Evolutionary conservation across 1,139 yeast genomes (phyloP), one percentile per base, ranked within the genome.

Genomic region (Pichia terricola): DNA sequence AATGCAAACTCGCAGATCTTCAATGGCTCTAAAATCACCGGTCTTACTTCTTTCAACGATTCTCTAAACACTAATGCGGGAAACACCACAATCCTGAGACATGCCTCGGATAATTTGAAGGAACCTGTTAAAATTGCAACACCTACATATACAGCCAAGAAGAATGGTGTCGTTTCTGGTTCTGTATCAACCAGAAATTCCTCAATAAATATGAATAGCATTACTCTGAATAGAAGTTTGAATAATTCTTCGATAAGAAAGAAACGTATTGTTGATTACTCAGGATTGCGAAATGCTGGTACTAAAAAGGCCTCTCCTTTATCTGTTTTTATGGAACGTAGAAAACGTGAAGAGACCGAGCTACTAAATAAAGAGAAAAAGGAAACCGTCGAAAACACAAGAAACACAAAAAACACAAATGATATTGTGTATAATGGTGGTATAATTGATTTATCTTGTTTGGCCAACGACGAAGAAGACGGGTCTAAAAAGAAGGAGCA

Each of bases 211-310:
- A 37, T 34, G 11, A 42, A 43, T 26, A 34, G 47, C 1, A 40
- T 48, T 5, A 46, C 48, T 8, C 46, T 22, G 7, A 34, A 34
- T 22, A 11, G 35, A n/a, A 34, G 35, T 34, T 8, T 30, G 33
- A 34, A 11, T 34, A 10, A 6, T 2, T 11, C 25, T n/a, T 51
- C 50, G 25, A 66, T 70, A 2, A 64, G 73, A 11, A 67, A 69
- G 34, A 70, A 67, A 50, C 56, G 80, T 51, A 75, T 80, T 2
- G 78, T 79, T 49, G 81, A 77, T 51, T 81, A 79, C 53, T 71
- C 82, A 0, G 77, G 77, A 1, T 63, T 79, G 36, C 2, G 11
- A 34, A n/a, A 11, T 16, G 2, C 35, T 6, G 25, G 25, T n/a
- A 16, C 81, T 1, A 68, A 79, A 45, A 47, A 53, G 4, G 42